Conservation (phyloP, 2,329 filamentous ascomycete genomes). For the Aspergillus alliaceus region DNA sequence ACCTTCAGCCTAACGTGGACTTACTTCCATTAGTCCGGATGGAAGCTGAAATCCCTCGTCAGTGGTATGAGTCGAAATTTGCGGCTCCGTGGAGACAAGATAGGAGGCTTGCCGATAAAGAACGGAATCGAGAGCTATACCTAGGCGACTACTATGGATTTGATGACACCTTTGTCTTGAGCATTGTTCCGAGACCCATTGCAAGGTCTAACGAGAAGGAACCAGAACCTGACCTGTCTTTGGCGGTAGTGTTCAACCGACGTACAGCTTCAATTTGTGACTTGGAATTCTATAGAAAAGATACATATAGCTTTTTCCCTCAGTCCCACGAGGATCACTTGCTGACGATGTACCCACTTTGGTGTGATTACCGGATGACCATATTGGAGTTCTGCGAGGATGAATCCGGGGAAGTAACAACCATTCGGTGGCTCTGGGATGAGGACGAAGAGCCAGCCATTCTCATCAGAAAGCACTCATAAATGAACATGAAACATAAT, state of each 20-base stretch:
- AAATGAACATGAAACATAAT: background rate
- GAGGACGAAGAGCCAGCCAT: slow-evolving; percentile 5
- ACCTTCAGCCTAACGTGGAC: slow-evolving; percentile 13
- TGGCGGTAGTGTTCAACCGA: slow-evolving; percentile 7
- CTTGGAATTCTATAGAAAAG: background rate
- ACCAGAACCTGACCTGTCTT: background rate
- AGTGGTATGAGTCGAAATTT: background rate
- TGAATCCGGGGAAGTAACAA: background rate
- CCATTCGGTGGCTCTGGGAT: slow-evolving; percentile 6
- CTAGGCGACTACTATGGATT: slow-evolving; percentile 7
- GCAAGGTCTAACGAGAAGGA: background rate
- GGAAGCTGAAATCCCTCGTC: slow-evolving; percentile 7
- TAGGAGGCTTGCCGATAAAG: background rate
- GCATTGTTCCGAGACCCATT: background rate
- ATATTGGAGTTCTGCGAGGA: slow-evolving; percentile 3
- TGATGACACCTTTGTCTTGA: slow-evolving; percentile 4
- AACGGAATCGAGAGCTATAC: background rate
- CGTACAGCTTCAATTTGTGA: background rate
- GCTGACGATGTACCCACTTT: background rate
- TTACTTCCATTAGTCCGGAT: slow-evolving; percentile 8
- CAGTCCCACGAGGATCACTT: background rate
- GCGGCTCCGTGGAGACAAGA: slow-evolving; percentile 5
- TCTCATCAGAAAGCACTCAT: background rate
- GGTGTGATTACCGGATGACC: background rate
- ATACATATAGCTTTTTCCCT: slow-evolving; percentile 10